A percentile compares a stretch with the other conserved stretches of the same genome.
Evolutionary conservation across 441 rosid species (phyloP).

Genomic region (Gossypium lobatum): DNA sequence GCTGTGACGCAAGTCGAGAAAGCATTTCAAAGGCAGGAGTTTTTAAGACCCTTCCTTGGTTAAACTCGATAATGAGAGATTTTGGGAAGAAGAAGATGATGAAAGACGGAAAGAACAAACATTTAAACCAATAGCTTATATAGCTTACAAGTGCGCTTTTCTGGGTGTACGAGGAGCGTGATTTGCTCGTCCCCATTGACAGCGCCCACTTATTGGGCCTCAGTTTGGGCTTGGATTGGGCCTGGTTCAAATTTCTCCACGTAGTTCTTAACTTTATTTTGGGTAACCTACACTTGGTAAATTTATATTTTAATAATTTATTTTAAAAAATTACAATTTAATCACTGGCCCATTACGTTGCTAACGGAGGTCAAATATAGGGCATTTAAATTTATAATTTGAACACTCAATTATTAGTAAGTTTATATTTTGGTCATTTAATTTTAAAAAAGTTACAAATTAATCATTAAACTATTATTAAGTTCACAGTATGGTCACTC

Average conservation of each 20-base stretch:
- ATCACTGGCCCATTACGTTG: too few relatives aligned
- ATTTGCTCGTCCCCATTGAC: neutral
- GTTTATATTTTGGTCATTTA: too few relatives aligned
- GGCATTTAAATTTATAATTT: too few relatives aligned
- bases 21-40: constrained; percentile 46
- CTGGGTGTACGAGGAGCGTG: neutral
- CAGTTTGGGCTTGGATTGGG: neutral
- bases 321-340: too few relatives aligned
- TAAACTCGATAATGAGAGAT: neutral
- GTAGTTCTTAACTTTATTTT: neutral
- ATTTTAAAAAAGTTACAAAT: too few relatives aligned
- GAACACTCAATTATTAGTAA: too few relatives aligned
- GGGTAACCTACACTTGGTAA: too few relatives aligned
- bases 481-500: too few relatives aligned
- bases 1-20: constrained; percentile 65
- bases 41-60: constrained; percentile 9
- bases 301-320: too few relatives aligned
- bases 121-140: neutral
- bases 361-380: too few relatives aligned
- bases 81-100: neutral
- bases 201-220: neutral
- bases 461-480: too few relatives aligned
- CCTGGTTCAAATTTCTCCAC: neutral
- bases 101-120: neutral
- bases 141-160: neutral